Evolutionary conservation across 2,329 filamentous ascomycete species (phyloP).

Genomic region (Aspergillus sp.): DNA sequence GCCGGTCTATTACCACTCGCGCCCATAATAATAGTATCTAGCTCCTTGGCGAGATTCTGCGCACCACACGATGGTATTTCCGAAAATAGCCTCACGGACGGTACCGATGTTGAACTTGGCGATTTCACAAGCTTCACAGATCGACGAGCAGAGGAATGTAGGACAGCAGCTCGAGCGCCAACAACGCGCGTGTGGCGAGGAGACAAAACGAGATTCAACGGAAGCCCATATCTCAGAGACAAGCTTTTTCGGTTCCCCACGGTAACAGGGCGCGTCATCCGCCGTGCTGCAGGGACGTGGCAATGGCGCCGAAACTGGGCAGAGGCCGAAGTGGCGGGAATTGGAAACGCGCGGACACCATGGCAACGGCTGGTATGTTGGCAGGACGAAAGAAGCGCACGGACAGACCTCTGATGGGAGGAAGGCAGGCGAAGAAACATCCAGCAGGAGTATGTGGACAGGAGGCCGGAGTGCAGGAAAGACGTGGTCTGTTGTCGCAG

Average conservation of each 20-base stretch:
- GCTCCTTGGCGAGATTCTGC: background rate
- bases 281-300: constrained; percentile 19
- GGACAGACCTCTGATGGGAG: constrained; percentile 15
- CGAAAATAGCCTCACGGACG: constrained; percentile 3
- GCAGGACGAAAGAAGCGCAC: constrained; percentile 12
- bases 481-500: background rate
- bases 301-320: constrained; percentile 8
- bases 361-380: constrained; percentile 23
- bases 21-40: background rate
- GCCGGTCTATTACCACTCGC: background rate
- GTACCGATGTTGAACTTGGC: background rate
- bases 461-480: background rate
- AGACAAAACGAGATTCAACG: background rate
- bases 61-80: constrained; percentile 1
- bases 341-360: constrained; percentile 16
- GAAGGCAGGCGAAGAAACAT: constrained; percentile 22
- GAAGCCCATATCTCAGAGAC: background rate
- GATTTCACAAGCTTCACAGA: constrained; percentile 7
- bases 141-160: constrained; percentile 11
- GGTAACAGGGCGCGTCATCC: constrained; percentile 18
- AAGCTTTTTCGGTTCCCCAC: constrained; percentile 17
- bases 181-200: background rate
- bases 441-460: constrained; percentile 12
- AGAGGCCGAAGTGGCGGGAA: background rate
- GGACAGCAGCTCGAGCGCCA: background rate